Conservation (phyloP, 139 green algal genomes). For the Tetratostichococcus sp. region DNA sequence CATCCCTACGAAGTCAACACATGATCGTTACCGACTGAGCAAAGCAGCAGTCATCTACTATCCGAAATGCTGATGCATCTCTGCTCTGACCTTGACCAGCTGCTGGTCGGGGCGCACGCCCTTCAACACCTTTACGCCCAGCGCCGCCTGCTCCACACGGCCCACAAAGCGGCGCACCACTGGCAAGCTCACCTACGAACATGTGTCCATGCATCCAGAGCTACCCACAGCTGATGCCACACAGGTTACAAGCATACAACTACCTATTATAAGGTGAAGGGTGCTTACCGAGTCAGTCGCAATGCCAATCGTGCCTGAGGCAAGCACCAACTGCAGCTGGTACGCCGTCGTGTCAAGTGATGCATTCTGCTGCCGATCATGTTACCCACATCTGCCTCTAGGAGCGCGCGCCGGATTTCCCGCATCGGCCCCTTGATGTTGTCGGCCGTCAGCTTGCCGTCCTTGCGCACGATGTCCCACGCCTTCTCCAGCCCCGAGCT, state of each 20-base stretch:
- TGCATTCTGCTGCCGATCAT: not conserved
- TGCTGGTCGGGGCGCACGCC: slow-evolving; percentile 88
- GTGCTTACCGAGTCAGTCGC: too few relatives aligned
- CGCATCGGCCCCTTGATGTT: slow-evolving; percentile 93
- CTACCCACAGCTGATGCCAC: too few relatives aligned
- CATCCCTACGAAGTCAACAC: too few relatives aligned
- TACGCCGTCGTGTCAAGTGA: too few relatives aligned
- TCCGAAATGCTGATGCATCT: too few relatives aligned
- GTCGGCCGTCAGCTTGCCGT: slow-evolving; percentile 82
- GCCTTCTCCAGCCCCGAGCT: slow-evolving; percentile 69
- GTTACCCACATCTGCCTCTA: slow-evolving; percentile 87
- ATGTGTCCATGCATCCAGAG: too few relatives aligned
- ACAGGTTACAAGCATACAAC: too few relatives aligned
- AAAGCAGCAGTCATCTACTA: too few relatives aligned
- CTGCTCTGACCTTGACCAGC: slow-evolving; percentile 92
- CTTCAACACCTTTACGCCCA: slow-evolving; percentile 76
- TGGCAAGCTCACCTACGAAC: slow-evolving; percentile 67
- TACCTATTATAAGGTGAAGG: too few relatives aligned
- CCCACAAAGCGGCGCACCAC: slow-evolving; percentile 92
- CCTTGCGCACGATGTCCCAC: slow-evolving; percentile 70
- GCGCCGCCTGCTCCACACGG: slow-evolving; percentile 75
- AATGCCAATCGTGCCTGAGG: too few relatives aligned
- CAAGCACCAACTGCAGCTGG: too few relatives aligned
- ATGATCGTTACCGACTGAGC: too few relatives aligned
- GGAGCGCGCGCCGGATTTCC: slow-evolving; percentile 89